These are phyloP conservation scores for Aspergillus persii DNA, from an alignment of 2,329 filamentous ascomycete genomes.

Conservation along the genomic window DNA sequence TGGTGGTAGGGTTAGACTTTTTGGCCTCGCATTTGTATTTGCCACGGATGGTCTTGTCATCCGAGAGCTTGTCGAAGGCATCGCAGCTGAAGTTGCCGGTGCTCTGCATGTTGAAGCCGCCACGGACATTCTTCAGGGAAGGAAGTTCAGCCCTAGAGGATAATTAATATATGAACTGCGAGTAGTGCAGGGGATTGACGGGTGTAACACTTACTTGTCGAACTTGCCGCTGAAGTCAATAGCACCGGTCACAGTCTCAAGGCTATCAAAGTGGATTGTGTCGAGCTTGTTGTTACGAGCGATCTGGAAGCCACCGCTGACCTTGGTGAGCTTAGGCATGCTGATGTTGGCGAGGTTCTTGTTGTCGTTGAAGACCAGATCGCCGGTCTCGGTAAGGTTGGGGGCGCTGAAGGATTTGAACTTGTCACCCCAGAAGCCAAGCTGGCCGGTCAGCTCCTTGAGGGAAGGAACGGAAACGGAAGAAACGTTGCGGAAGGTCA, in stretches of 20 bases:
- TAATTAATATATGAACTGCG: constrained; percentile 31
- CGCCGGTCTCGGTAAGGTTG: constrained; percentile 49
- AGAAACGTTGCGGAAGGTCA: constrained; percentile 79
- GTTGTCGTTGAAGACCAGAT: constrained; percentile 59
- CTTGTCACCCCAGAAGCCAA: constrained; percentile 78
- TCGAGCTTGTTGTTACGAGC: constrained; percentile 82
- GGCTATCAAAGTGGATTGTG: constrained; percentile 63
- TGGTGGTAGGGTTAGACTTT: constrained; percentile 35
- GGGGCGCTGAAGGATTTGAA: constrained; percentile 46
- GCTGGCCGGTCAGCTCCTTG: constrained; percentile 68
- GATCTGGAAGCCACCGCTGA: constrained; percentile 79
- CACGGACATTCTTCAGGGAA: constrained; percentile 64
- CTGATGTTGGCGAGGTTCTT: constrained; percentile 67
- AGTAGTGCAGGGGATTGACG: neutral
- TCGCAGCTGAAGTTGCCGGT: constrained; percentile 63
- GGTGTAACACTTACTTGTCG: constrained; percentile 62
- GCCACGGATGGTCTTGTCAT: constrained; percentile 47
- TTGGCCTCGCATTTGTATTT: constrained; percentile 45
- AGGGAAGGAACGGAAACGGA: constrained; percentile 72
- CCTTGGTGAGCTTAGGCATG: constrained; percentile 64
- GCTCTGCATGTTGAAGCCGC: constrained; percentile 68
- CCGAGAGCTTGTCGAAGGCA: constrained; percentile 49
- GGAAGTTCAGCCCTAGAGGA: constrained; percentile 66
- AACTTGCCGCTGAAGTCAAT: constrained; percentile 85
- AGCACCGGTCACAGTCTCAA: constrained; percentile 72